Evolutionary conservation across 495 filamentous ascomycete genomes (phyloP), one percentile per base, ranked within the genome.

Genomic region (Glutinoglossum americanum): DNA sequence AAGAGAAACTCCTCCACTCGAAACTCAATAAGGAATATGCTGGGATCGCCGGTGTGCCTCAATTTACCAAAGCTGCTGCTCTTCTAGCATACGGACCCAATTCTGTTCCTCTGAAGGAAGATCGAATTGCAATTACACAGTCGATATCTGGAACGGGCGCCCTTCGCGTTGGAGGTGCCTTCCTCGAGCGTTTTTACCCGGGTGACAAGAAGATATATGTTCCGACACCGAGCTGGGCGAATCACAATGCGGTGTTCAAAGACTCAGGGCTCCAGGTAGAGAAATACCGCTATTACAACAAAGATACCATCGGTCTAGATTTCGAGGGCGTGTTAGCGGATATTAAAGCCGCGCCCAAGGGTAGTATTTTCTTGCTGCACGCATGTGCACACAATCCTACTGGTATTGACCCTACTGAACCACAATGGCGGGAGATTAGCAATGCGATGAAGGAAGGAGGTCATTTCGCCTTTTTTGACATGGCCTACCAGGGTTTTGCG

Each of bases 401-500:
- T 60, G 92, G 92, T 67, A 84, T 97, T 64, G 92, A 98, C 72
- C 92, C 92, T 11, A 94, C 88, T 37, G 70, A 81, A 59, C 82
- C 83, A 65, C 92, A 98, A 74, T 98, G 92, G 92, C 82, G 80
- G 72, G 73, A 87, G 72, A 95, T 98, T 66, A 84, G 83, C 75
- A 75, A 87, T 61, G 90, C 82, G 59, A 78, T 96, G 65, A 94
- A 94, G 80, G 77, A 80, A 70, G 82, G 85, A 71, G 83, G 77
- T 45, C 92, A 97, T 76, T 95, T 82, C 67, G 80, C 88, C 57
- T 95, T 98, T 80, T 98, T 98, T 73, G 92, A 98, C 72, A 98
- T 98, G 92, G 92, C 92, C 60, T 98, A 98, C 78, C 90, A 98
- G 73, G 92, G 92, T 61, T 98, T 98, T 65, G 92, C 92, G 55